Conservation (phyloP, 2,329 filamentous ascomycete genomes). For the Podosphaera leucotricha region DNA sequence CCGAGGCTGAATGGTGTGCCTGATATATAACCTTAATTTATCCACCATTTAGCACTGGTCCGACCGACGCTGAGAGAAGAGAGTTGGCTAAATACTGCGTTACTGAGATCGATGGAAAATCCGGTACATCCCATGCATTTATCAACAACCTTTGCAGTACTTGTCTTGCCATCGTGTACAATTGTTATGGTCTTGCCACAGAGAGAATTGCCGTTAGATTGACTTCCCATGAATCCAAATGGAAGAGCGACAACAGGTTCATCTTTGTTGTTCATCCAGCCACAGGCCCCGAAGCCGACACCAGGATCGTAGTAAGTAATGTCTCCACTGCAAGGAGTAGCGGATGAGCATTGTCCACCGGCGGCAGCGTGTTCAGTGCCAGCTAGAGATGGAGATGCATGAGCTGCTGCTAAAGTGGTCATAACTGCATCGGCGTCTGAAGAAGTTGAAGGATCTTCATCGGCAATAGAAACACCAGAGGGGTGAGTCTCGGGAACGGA, state of each 20-base stretch:
- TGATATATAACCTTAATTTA: too few relatives aligned
- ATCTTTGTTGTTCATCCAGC: conserved; percentile 30
- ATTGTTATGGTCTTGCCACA: conserved; percentile 49
- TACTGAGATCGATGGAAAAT: conserved; percentile 35
- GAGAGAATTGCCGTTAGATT: conserved; percentile 43
- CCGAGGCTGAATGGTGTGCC: too few relatives aligned
- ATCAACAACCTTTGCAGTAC: conserved; percentile 39
- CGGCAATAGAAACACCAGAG: background rate
- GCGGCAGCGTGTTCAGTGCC: conserved; percentile 9
- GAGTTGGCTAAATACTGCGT: conserved; percentile 30
- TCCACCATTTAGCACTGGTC: conserved; percentile 22
- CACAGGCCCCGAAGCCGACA: conserved; percentile 42
- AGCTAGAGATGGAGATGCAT: background rate
- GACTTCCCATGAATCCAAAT: conserved; percentile 33
- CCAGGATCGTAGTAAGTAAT: conserved; percentile 55
- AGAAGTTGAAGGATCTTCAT: background rate
- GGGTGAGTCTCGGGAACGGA: background rate
- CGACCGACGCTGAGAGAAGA: conserved; percentile 23
- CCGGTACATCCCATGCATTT: conserved; percentile 48
- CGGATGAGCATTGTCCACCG: conserved; percentile 14
- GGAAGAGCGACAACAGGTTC: conserved; percentile 49
- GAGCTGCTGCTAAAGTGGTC: background rate
- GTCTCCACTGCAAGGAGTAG: conserved; percentile 28
- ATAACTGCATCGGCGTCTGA: background rate
- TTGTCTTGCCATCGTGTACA: conserved; percentile 33